Percentiles rank a stretch among this genome's conserved stretches.
Conservation (phyloP, 306 rosid genomes). For the Casuarina glauca region DNA sequence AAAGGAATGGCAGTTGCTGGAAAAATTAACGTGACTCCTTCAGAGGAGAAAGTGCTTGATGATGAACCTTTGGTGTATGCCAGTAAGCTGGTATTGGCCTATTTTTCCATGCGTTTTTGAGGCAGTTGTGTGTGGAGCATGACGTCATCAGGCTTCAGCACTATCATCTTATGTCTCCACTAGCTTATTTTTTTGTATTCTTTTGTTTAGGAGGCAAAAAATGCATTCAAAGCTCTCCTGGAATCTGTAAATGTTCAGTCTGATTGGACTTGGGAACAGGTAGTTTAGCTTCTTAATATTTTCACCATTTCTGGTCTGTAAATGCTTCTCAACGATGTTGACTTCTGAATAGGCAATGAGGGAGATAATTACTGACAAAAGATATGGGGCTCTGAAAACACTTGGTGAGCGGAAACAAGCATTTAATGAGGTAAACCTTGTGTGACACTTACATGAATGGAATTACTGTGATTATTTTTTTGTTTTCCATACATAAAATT, state of each 20-base stretch:
- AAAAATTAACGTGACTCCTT: constrained; percentile 55
- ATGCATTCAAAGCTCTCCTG: constrained; percentile 85
- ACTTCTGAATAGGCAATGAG: constrained; percentile 72
- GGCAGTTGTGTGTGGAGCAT: constrained; percentile 14
- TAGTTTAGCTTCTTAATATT: constrained; percentile 34
- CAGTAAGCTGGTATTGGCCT: constrained; percentile 74
- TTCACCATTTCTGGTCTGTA: constrained; percentile 5
- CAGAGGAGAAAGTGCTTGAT: constrained; percentile 74
- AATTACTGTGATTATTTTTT: constrained; percentile 18
- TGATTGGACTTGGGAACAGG: constrained; percentile 99
- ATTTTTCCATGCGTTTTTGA: constrained; percentile 18
- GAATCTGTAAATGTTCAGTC: constrained; percentile 92
- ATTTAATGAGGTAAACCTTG: constrained; percentile 82
- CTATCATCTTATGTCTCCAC: constrained; percentile 7
- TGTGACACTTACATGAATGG: constrained; percentile 15
- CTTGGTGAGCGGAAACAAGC: constrained; percentile 99
- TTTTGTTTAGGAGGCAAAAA: constrained; percentile 80
- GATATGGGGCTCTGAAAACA: constrained; percentile 91
- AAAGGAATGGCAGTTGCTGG: constrained; percentile 71
- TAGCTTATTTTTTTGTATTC: neutral
- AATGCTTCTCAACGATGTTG: constrained; percentile 30
- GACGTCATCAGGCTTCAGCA: neutral
- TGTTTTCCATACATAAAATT: constrained; percentile 5
- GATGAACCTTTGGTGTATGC: constrained; percentile 80
- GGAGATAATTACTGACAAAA: constrained; percentile 88